Percentiles rank a stretch among this genome's conserved stretches.
These are phyloP conservation scores for Blastosporella zonata DNA, from an alignment of 1,284 basidiomycete species.

Conservation along the genomic window DNA sequence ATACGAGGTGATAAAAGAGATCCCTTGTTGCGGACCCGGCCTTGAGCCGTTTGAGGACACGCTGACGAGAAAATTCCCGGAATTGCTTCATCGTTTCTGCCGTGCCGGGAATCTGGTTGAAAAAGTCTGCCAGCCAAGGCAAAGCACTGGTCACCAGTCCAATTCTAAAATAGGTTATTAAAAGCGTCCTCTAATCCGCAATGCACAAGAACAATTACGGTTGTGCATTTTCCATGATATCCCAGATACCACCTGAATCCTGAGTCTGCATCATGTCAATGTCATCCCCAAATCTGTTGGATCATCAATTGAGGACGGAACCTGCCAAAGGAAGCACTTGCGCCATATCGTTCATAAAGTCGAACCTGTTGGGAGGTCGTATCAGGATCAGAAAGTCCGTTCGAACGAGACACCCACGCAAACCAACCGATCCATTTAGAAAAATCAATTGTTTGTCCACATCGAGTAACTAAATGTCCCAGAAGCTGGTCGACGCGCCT, in stretches of 20 bases:
- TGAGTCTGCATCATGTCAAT: constrained; percentile 26
- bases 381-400: background rate
- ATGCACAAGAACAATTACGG: background rate
- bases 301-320: background rate
- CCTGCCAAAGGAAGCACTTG: constrained; percentile 5
- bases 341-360: constrained; percentile 40
- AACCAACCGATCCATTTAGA: constrained; percentile 35
- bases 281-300: constrained; percentile 27
- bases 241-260: constrained; percentile 20
- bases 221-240: constrained; percentile 16
- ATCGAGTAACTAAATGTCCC: constrained; percentile 24
- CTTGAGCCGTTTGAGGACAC: constrained; percentile 20
- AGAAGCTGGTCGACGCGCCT: constrained; percentile 33
- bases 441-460: constrained; percentile 25
- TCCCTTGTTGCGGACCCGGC: constrained; percentile 31
- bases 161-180: background rate
- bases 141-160: constrained; percentile 17
- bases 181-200: background rate
- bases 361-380: constrained; percentile 24
- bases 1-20: constrained; percentile 38
- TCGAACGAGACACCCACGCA: constrained; percentile 23
- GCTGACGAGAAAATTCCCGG: constrained; percentile 24
- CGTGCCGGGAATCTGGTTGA: constrained; percentile 20
- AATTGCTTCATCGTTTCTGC: constrained; percentile 22
- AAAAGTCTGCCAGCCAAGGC: constrained; percentile 31